Conservation (phyloP, 2,329 filamentous ascomycete species). For the Tetracladium maxilliforme region DNA sequence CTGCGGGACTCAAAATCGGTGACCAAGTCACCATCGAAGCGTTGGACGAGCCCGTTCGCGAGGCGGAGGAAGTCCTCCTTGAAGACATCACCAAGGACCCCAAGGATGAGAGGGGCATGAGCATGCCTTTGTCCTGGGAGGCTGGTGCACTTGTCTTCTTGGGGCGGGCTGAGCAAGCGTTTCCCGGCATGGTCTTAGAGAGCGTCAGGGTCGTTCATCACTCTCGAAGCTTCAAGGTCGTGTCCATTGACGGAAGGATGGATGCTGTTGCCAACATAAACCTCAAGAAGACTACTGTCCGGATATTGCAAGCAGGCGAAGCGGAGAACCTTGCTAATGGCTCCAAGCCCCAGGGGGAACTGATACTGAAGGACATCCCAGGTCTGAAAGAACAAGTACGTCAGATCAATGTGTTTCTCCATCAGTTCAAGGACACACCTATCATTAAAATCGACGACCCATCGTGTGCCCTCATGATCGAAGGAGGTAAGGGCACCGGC, state of each 20-base stretch:
- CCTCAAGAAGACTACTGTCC: slow-evolving; percentile 10
- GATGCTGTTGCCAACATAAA: slow-evolving; percentile 28
- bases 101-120: slow-evolving; percentile 5
- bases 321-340: slow-evolving; percentile 4
- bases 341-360: slow-evolving; percentile 9
- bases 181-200: slow-evolving; percentile 58
- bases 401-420: slow-evolving; percentile 52
- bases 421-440: slow-evolving; percentile 31
- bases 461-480: slow-evolving; percentile 32
- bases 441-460: slow-evolving; percentile 10
- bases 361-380: slow-evolving; percentile 16
- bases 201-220: slow-evolving; percentile 38
- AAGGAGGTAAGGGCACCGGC: slow-evolving; percentile 73
- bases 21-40: slow-evolving; percentile 53
- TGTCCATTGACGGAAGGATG: slow-evolving; percentile 37
- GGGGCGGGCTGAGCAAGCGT: slow-evolving; percentile 50
- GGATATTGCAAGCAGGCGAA: slow-evolving; percentile 6
- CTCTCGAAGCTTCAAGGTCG: slow-evolving; percentile 45
- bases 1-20: slow-evolving; percentile 56
- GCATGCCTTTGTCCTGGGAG: not conserved
- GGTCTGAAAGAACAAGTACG: slow-evolving; percentile 45
- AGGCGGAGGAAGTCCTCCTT: slow-evolving; percentile 42
- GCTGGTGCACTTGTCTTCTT: not conserved
- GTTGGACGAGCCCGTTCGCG: slow-evolving; percentile 31
- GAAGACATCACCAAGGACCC: slow-evolving; percentile 35